Percentiles rank a stretch among this genome's conserved stretches.
These are phyloP conservation scores for Schizothecium vesticola DNA, from an alignment of 495 filamentous ascomycete genomes.

Conservation along the genomic window DNA sequence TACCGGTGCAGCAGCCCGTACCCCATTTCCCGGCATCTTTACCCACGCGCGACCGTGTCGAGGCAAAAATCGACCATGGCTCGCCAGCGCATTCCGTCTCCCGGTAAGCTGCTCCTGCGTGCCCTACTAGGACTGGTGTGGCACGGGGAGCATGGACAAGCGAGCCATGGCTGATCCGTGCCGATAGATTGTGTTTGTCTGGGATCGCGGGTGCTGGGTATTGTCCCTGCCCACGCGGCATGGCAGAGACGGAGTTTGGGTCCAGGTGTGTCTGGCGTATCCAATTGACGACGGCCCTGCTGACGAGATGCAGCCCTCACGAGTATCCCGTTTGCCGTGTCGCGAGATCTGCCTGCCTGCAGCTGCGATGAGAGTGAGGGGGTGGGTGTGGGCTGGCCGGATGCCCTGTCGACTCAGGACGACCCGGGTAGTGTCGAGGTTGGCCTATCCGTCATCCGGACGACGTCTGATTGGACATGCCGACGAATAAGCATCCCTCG, in stretches of 20 bases:
- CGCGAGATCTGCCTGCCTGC: conserved; percentile 1
- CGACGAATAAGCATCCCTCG: conserved; percentile 1
- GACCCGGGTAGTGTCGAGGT: background rate
- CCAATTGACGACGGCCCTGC: background rate
- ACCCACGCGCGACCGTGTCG: conserved; percentile 3
- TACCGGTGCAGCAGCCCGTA: background rate
- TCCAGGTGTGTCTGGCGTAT: background rate
- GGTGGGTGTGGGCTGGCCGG: background rate
- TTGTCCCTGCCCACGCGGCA: background rate
- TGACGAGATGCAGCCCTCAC: background rate
- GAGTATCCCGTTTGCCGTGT: background rate
- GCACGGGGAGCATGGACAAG: background rate
- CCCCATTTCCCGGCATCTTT: conserved; percentile 11
- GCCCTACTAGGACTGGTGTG: background rate
- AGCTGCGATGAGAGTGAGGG: background rate
- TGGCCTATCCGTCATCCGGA: background rate
- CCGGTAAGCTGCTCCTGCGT: background rate
- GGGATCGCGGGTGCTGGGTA: background rate
- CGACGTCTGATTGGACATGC: background rate
- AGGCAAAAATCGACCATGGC: background rate
- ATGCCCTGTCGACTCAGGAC: background rate
- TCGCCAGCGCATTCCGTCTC: background rate
- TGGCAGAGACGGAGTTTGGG: background rate
- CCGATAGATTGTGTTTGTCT: background rate
- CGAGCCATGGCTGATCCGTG: background rate